Conservation (phyloP, 768 basidiomycete species). For the Collybia sp. region DNA sequence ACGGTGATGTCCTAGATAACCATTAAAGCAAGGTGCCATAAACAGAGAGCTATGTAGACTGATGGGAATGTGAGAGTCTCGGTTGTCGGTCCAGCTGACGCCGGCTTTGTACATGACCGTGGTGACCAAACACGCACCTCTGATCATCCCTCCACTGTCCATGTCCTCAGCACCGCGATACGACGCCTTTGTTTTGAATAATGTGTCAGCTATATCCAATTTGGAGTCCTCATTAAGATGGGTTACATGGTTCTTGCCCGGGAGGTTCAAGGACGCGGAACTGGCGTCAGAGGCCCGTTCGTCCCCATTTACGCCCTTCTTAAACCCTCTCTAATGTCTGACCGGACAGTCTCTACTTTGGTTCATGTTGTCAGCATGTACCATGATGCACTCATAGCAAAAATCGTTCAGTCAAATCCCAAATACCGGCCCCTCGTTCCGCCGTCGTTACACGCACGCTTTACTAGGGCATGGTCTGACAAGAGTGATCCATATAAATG, state of each 20-base stretch:
- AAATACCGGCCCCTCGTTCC: conserved; percentile 76
- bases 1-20: too few relatives aligned
- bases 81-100: too few relatives aligned
- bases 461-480: conserved; percentile 84
- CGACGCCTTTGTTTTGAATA: conserved; percentile 79
- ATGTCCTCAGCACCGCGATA: conserved; percentile 59
- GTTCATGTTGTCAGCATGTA: conserved; percentile 89
- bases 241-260: conserved; percentile 93
- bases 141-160: too few relatives aligned
- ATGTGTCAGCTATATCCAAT: conserved; percentile 81
- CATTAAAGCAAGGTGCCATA: too few relatives aligned
- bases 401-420: conserved; percentile 56
- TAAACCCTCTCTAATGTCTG: conserved; percentile 10
- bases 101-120: too few relatives aligned
- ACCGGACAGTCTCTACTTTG: conserved; percentile 70
- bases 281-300: conserved; percentile 90
- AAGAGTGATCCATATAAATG: conserved; percentile 69
- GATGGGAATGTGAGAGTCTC: too few relatives aligned
- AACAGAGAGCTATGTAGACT: too few relatives aligned
- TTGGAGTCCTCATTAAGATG: conserved; percentile 87
- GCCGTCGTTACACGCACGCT: conserved; percentile 76
- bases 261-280: conserved; percentile 96
- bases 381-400: conserved; percentile 87
- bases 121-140: too few relatives aligned
- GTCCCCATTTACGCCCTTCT: conserved; percentile 2